Evolutionary conservation across 2,329 filamentous ascomycete genomes (phyloP), one percentile per base, ranked within the genome.

Genomic region (Trichoderma guizhouense): DNA sequence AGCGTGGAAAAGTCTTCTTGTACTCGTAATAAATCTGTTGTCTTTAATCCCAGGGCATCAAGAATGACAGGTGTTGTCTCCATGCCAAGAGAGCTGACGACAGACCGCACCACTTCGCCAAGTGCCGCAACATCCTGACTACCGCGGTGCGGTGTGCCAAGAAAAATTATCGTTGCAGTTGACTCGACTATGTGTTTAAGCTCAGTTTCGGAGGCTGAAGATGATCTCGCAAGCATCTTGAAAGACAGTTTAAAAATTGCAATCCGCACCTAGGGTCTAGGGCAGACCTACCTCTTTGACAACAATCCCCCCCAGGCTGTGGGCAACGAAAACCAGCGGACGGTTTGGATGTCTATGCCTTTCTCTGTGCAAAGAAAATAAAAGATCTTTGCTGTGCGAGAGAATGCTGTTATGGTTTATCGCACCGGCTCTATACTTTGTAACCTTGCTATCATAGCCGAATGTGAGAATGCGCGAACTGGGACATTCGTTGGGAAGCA

Each of bases 101-200:
- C 9, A 43, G 34, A 43, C 7, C 61, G 34, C 34, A 18, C 18
- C 14, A 64, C 34, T 28, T 43, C 36, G 14, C 61, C 61, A 9
- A 64, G 36, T 2, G 61, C 21, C 2, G 61, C 61, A 2, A 47
- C 61, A 14, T 8, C 28, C 4, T 28, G 34, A 14, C 61, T 64
- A 18, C 61, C 61, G 2, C 61, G 34, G 18, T 64, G 61, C 5
- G 61, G 61, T 7, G 61, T 64, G 11, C 61, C 61, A 15, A 64
- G 34, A 18, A 64, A 64, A 5, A 64, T 4, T 3, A 64, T 12
- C 1, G 7, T 2, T 18, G 15, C 7, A 21, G 61, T 64, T 3
- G 36, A 64, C 15, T 43, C 26, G 32, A 32, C 34, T 2, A 64
- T 21, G 6, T 30, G 0, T 26, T 2, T 28, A 2, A 47, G 15